phyloP scores from a whole-genome alignment of 78 protist species.

The Dictyostelium brefeldianum region DNA sequence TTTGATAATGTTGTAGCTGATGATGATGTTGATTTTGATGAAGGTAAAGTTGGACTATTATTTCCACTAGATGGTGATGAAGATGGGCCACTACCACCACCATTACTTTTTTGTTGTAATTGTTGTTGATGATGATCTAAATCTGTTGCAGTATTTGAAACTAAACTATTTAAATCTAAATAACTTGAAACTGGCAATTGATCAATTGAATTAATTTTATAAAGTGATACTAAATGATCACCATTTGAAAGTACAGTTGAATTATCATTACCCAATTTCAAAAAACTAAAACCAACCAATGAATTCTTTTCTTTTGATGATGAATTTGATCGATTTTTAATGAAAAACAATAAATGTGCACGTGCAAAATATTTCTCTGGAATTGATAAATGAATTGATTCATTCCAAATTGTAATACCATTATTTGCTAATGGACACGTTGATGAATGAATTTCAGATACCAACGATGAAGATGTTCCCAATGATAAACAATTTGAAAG shows the following conservation, averaged over 20 bases:
- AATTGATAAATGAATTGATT: constrained; percentile 36
- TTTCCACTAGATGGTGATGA: neutral
- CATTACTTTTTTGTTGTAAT: neutral
- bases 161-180: neutral
- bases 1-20: neutral
- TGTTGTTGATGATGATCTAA: neutral
- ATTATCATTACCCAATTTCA: constrained; percentile 16
- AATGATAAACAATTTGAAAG: constrained; percentile 40
- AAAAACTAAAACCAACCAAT: constrained; percentile 34
- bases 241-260: constrained; percentile 10
- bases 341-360: constrained; percentile 31
- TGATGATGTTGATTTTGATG: neutral
- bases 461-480: constrained; percentile 2
- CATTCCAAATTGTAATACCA: constrained; percentile 45
- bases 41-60: neutral
- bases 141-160: neutral
- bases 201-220: constrained; percentile 16
- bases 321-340: constrained; percentile 9
- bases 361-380: constrained; percentile 3
- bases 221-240: constrained; percentile 37
- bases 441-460: constrained; percentile 14
- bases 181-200: constrained; percentile 5
- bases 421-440: constrained; percentile 19
- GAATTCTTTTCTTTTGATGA: constrained; percentile 22
- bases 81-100: neutral